Base-by-base conservation (phyloP, 2,329 filamentous ascomycete species). In the Immersiporthe knoxdaviesiana region DNA sequence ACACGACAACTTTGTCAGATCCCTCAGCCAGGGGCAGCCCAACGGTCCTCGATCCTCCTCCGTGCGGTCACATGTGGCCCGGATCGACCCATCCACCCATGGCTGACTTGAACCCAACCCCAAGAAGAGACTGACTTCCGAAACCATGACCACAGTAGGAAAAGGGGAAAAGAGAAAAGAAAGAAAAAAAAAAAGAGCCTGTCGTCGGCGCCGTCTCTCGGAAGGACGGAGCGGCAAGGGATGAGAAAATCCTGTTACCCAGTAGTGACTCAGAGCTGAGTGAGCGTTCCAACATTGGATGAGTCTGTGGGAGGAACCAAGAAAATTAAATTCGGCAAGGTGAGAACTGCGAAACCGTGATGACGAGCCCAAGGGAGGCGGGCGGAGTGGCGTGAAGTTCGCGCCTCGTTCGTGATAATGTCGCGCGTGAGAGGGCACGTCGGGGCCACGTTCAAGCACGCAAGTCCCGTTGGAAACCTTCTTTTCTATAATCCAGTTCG, bases 331-430 rank as follows among this genome's bases (percentile, higher is more conserved):
- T 47, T 52, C 52, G 44, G 41, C 47, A 47, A 12, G 5, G 35
- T 35, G 62, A 21, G 27, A 63, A 63, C 32, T n/a, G 56, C 30
- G 18, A 52, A 50, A 27, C n/a, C 18, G 6, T 32, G 41, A 27
- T 16, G 24, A 54, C n/a, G n/a, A n/a, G n/a, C 60, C 27, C 58
- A 41, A 66, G 59, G 52, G 52, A n/a, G 50, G 50, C 50, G 50
- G 50, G 24, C 47, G 47, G 47, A 30, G 37, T 52, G 65, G 54
- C 54, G 54, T 39, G 63, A 58, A 61, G 61, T 67, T 65, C 68
- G 68, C 68, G 68, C 56, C 65, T 54, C 58, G 27, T 60, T 62
- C 68, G 56, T 59, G 64, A 47, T 66, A 37, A 18, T 12, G 21
- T 27, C 54, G 41, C 65, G 60, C 59, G 24, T n/a, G 21, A 50